Conservation (phyloP, 805 yeast species). For the Phaffomyces antillensis region DNA sequence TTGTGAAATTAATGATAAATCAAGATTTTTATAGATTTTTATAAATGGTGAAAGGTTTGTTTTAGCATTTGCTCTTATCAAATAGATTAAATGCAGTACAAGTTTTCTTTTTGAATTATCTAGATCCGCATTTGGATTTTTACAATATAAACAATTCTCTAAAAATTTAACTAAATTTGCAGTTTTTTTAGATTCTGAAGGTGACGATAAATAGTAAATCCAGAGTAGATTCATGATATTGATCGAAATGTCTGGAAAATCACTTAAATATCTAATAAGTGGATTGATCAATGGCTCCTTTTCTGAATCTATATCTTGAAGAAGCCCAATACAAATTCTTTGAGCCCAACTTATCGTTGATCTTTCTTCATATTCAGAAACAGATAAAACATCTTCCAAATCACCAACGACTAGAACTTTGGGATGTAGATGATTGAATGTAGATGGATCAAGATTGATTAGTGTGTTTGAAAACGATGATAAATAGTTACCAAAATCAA, state of each 20-base stretch:
- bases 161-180: constrained; percentile 1
- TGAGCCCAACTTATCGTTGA: constrained; percentile 12
- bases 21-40: constrained; percentile 17
- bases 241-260: constrained; percentile 19
- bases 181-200: constrained; percentile 2
- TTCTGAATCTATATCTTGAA: constrained; percentile 1
- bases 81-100: constrained; percentile 20
- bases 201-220: constrained; percentile 20
- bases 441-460: constrained; percentile 12
- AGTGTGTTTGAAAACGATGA: constrained; percentile 1
- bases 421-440: constrained; percentile 10
- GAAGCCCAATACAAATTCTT: constrained; percentile 5
- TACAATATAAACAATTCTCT: background rate
- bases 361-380: background rate
- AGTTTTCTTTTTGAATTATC: constrained; percentile 4
- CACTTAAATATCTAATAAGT: constrained; percentile 6
- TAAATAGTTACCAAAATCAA: constrained; percentile 14
- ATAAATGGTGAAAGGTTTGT: constrained; percentile 11
- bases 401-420: background rate
- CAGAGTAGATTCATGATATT: constrained; percentile 25
- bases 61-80: constrained; percentile 13
- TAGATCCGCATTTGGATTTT: background rate
- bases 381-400: background rate
- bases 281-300: constrained; percentile 1
- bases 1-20: constrained; percentile 10